Base-by-base conservation (phyloP, 2,329 filamentous ascomycete species). In the Harringtonia lauricola region DNA sequence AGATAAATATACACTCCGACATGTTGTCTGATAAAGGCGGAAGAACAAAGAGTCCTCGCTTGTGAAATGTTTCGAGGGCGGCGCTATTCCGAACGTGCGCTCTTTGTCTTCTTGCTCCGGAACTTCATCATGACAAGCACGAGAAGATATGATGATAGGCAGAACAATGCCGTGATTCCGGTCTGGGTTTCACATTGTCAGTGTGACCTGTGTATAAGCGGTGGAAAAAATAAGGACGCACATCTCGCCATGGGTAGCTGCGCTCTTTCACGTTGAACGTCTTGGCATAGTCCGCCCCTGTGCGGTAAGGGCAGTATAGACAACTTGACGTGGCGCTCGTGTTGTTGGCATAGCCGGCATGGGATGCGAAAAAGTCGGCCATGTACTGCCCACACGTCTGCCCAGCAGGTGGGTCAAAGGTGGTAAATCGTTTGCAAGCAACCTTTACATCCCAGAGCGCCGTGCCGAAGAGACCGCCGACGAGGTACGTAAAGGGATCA, bases 231-330 rank as follows among this genome's bases (percentile, higher is more conserved):
- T n/a, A 12, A 7, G 19, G 7, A 29, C 19, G 17, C n/a, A 46
- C 74, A 58, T 85, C 68, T 39, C 81, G 68, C 81, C 81, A 86
- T 0, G 77, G 80, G 51, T 77, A 78, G 47, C 68, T 74, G 50
- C 82, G 76, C 4, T 76, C 66, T 1, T 65, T 64, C 8, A 85
- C 52, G 54, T 83, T 81, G 13, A 85, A 49, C 0, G 67, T 74
- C 2, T 59, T 52, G 3, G 85, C 56, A 49, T 81, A 85, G 45
- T 82, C 79, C 7, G 68, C 64, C 0, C 78, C 80, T 17, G 54
- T 59, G 2, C 57, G 59, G 55, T 76, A 85, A 48, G 76, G 65
- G 53, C 81, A 86, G 56, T 82, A 86, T 0, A 58, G 64, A 0
- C 59, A 53, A 0, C 64, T 76, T 0, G 71, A 76, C 4, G 76